Conservation (phyloP, 768 basidiomycete genomes). For the Tremella yokohamensis region DNA sequence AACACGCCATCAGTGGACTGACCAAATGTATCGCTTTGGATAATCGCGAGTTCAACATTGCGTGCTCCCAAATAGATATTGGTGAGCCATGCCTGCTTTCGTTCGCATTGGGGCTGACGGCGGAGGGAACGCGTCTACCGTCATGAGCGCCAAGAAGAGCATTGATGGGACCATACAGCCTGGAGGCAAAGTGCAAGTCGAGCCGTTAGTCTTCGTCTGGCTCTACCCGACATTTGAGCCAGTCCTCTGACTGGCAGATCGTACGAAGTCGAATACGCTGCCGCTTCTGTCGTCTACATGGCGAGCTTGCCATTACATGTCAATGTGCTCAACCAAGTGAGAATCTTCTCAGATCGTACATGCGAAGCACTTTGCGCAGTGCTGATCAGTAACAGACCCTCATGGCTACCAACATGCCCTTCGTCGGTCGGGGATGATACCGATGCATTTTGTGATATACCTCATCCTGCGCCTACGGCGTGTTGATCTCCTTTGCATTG, state of each 20-base stretch:
- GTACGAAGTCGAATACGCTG: slow-evolving; percentile 61
- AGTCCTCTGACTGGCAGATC: background rate
- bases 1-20: slow-evolving; percentile 71
- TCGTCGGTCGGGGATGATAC: slow-evolving; percentile 31
- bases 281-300: slow-evolving; percentile 65
- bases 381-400: slow-evolving; percentile 11
- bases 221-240: background rate
- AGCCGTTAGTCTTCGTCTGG: slow-evolving; percentile 5
- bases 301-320: slow-evolving; percentile 66
- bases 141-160: slow-evolving; percentile 1
- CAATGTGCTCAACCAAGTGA: slow-evolving; percentile 67
- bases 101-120: background rate
- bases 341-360: slow-evolving; percentile 28
- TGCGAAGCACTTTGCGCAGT: background rate
- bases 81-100: slow-evolving; percentile 54
- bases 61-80: slow-evolving; percentile 75
- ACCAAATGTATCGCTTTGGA: slow-evolving; percentile 76
- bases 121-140: slow-evolving; percentile 4
- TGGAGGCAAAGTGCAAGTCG: slow-evolving; percentile 1
- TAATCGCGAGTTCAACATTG: slow-evolving; percentile 66
- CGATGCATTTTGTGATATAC: too few species aligned
- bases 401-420: slow-evolving; percentile 39
- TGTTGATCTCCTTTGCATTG: too few species aligned
- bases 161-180: slow-evolving; percentile 10
- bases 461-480: too few species aligned